Conservation (phyloP, 1,284 basidiomycete species). For the Irpex lacteus region DNA sequence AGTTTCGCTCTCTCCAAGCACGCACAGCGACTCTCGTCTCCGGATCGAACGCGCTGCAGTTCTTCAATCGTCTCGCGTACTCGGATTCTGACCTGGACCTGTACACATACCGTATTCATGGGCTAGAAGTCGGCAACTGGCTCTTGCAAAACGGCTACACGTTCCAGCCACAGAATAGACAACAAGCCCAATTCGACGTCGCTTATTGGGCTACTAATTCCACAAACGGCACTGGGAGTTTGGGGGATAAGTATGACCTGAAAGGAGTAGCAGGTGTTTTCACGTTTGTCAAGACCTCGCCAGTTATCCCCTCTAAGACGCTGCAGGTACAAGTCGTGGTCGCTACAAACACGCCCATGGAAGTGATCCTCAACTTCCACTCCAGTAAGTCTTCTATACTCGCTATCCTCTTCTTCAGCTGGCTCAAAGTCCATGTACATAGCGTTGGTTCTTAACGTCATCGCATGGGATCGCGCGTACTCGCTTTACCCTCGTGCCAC, state of each 20-base stretch:
- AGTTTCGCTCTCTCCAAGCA: too few species aligned
- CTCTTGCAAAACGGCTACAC: too few species aligned
- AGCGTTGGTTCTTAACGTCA: conserved; percentile 29
- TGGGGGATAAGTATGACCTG: background rate
- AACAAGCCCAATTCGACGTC: too few species aligned
- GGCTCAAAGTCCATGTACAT: background rate
- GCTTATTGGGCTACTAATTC: too few species aligned
- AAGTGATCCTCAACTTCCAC: conserved; percentile 15
- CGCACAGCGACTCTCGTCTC: too few species aligned
- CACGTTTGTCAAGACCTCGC: conserved; percentile 9
- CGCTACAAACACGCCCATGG: conserved; percentile 7
- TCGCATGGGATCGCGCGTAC: conserved; percentile 24
- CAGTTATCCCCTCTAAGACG: background rate
- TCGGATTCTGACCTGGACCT: too few species aligned
- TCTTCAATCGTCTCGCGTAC: too few species aligned
- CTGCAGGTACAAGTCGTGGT: conserved; percentile 16
- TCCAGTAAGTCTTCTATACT: conserved; percentile 9
- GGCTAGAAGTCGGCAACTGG: too few species aligned
- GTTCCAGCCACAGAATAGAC: too few species aligned
- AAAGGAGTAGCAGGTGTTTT: conserved; percentile 8
- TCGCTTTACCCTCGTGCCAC: conserved; percentile 29
- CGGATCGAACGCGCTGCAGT: too few species aligned
- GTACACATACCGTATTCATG: too few species aligned
- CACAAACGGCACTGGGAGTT: too few species aligned
- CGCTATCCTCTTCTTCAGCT: background rate